Evolutionary conservation across 768 basidiomycete genomes (phyloP).

Genomic region (Pulveroboletus sp.): DNA sequence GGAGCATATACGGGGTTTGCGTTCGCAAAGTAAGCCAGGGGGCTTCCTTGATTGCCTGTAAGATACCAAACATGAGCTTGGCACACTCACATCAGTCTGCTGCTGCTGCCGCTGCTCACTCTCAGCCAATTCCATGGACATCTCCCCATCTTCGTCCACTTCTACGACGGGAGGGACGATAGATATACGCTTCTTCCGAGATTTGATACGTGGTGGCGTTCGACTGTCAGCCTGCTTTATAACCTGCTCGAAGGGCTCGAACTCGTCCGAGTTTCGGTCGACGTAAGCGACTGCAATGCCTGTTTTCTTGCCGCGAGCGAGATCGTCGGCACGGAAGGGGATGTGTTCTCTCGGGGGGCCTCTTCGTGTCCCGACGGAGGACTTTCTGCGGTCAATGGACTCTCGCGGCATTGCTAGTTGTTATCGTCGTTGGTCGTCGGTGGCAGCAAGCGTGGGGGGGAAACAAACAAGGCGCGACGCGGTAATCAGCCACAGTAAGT

Average conservation of each 20-base stretch:
- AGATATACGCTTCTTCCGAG: conserved; percentile 46
- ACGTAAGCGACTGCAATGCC: conserved; percentile 66
- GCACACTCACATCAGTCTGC: background rate
- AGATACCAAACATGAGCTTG: conserved; percentile 2
- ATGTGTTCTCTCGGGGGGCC: conserved; percentile 63
- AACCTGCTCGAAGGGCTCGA: conserved; percentile 75
- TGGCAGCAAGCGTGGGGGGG: conserved; percentile 12
- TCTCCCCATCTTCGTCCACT: conserved; percentile 56
- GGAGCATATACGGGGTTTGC: conserved; percentile 37
- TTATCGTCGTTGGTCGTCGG: conserved; percentile 5
- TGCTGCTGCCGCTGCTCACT: conserved; percentile 47
- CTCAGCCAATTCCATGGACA: conserved; percentile 74
- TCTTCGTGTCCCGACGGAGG: conserved; percentile 44
- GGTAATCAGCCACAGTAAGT: conserved; percentile 23
- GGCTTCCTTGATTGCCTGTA: conserved; percentile 29
- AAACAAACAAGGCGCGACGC: conserved; percentile 26
- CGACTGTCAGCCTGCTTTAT: conserved; percentile 64
- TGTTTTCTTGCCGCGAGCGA: conserved; percentile 75
- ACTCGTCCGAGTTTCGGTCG: conserved; percentile 72
- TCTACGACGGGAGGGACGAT: conserved; percentile 33
- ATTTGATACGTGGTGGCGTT: conserved; percentile 55
- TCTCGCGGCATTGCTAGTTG: conserved; percentile 25
- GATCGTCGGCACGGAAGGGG: conserved; percentile 75
- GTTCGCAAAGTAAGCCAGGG: conserved; percentile 34
- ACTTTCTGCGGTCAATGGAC: conserved; percentile 27